Evolutionary conservation across 345 rosid genomes (phyloP), one percentile per base, ranked within the genome.

Genomic region (Aethionema arabicum): DNA sequence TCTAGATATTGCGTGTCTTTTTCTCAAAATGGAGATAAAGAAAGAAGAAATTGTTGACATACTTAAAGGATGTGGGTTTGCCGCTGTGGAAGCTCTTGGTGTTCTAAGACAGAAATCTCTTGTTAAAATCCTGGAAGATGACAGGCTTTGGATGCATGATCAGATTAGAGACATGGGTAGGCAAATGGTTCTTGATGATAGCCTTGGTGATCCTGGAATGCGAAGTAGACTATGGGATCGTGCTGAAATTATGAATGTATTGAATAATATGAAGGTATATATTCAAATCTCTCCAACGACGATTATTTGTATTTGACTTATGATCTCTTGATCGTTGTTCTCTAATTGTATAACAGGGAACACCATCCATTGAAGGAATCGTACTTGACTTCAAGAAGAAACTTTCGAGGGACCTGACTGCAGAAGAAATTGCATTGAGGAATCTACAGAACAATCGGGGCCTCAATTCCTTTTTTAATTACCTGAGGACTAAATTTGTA

Each of bases 1-100:
- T 56, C 87, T 90, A 12, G 97, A 90, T 57, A 46, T 87, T 56
- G 81, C 91, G 12, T 90, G 95, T 67, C 73, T 87, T 48, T 82
- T 90, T 55, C 40, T 79, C 11, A 64, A 14, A 55, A 68, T 82
- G 76, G 14, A 16, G 7, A 79, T 79, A 61, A 71, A 11, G 0
- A 80, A 72, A 65, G 82, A 82, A 36, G 85, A 82, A 45, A 70
- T 68, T 5, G 65, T 76, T n/a, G 78, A 83, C 2, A 14, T 82
- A 33, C 61, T 85, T 65, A 82, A 66, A 41, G 92, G 88, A 6
- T 90, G 90, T 67, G 85, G 82, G 47, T 74, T 78, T 11, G 63
- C 72, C 5, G 78, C 78, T 8, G 81, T 79, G 72, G 80, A 59
- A 8, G 74, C 77, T n/a, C 64, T 90, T 38, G 54, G 33, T 56